Conservation (phyloP, 1,284 basidiomycete species). For the Puccinia polysora region DNA sequence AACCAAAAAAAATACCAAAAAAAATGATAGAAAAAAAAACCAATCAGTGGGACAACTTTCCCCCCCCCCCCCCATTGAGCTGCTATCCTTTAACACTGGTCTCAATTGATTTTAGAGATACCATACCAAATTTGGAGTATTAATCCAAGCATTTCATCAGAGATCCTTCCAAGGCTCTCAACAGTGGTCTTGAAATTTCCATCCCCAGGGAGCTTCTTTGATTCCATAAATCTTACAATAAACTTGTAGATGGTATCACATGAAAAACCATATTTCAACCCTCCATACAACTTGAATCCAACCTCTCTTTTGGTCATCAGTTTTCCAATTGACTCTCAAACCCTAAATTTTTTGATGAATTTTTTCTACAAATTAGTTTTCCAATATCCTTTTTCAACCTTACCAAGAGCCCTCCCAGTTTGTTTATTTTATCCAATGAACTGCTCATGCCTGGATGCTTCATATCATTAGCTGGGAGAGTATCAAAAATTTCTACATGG, state of each 20-base stretch:
- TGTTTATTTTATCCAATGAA: conserved; percentile 47
- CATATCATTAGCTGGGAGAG: conserved; percentile 48
- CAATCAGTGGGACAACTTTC: background rate
- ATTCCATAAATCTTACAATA: conserved; percentile 68
- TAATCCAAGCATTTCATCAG: conserved; percentile 70
- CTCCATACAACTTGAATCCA: conserved; percentile 64
- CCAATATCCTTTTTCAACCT: conserved; percentile 46
- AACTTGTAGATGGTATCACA: conserved; percentile 66
- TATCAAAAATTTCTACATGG: conserved; percentile 56
- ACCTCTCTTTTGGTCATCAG: conserved; percentile 70
- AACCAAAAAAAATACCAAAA: too few species aligned
- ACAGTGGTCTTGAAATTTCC: conserved; percentile 74
- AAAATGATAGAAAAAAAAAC: too few species aligned
- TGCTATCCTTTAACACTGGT: conserved; percentile 15
- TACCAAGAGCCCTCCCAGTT: background rate
- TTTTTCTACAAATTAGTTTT: conserved; percentile 65
- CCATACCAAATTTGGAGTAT: conserved; percentile 64
- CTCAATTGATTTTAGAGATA: conserved; percentile 82
- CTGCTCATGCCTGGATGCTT: conserved; percentile 48
- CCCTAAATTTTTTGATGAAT: conserved; percentile 49
- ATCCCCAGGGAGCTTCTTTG: conserved; percentile 83
- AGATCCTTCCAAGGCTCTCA: conserved; percentile 59
- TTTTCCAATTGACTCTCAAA: conserved; percentile 68
- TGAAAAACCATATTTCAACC: conserved; percentile 78
- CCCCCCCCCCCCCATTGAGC: background rate